A percentile compares a stretch with the other conserved stretches of the same genome.
Evolutionary conservation across 2,329 filamentous ascomycete genomes (phyloP).

Genomic region (Botrytis pseudocinerea): DNA sequence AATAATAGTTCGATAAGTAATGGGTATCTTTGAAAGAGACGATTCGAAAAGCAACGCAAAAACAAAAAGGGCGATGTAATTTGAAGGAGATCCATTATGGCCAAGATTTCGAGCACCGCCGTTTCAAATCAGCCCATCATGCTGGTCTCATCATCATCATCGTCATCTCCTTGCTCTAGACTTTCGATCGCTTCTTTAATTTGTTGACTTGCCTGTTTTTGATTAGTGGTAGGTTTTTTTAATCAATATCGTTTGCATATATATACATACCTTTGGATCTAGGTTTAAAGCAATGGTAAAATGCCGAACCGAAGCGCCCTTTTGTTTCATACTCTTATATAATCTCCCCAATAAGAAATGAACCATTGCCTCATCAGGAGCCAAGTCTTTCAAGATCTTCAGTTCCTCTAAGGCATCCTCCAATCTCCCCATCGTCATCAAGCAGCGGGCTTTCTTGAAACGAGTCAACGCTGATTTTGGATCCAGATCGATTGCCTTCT

Average conservation of each 20-base stretch:
- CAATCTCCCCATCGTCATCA: slow-evolving; percentile 73
- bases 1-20: slow-evolving; percentile 17
- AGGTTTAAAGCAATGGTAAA: slow-evolving; percentile 94
- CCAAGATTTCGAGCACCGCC: background rate
- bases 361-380: slow-evolving; percentile 92
- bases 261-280: slow-evolving; percentile 87
- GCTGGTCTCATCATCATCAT: slow-evolving; percentile 52
- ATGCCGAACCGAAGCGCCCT: slow-evolving; percentile 81
- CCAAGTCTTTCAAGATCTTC: slow-evolving; percentile 83
- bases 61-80: background rate
- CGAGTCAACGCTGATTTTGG: slow-evolving; percentile 80
- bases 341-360: slow-evolving; percentile 90
- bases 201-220: slow-evolving; percentile 74
- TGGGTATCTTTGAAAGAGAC: slow-evolving; percentile 9
- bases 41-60: background rate
- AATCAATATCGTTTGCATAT: slow-evolving; percentile 35
- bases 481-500: slow-evolving; percentile 76
- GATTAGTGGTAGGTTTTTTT: slow-evolving; percentile 24
- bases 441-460: slow-evolving; percentile 87
- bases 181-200: slow-evolving; percentile 98
- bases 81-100: background rate
- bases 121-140: slow-evolving; percentile 49
- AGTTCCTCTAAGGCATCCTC: slow-evolving; percentile 78
- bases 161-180: slow-evolving; percentile 55
- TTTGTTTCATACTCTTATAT: slow-evolving; percentile 71